A percentile compares a stretch with the other conserved stretches of the same genome.
phyloP scores from a whole-genome alignment of 257 asterid genomes.

The Plantago major region DNA sequence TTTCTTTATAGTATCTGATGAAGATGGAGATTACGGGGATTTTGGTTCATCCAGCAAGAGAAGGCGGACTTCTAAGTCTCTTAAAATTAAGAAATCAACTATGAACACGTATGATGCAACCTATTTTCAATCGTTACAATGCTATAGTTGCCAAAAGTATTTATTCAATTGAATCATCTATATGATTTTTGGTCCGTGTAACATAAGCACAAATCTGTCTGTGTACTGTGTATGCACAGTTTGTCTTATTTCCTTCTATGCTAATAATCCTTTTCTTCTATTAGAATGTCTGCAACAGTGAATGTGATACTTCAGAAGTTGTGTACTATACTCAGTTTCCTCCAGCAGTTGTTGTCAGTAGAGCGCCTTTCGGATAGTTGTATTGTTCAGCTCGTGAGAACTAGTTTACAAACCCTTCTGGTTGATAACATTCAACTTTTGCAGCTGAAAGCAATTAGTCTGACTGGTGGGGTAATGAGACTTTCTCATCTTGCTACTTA shows the following conservation, averaged over 20 bases:
- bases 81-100: constrained; percentile 58
- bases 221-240: neutral
- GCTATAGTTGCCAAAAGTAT: neutral
- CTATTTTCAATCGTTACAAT: neutral
- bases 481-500: constrained; percentile 19
- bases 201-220: too few relatives aligned
- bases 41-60: constrained; percentile 78
- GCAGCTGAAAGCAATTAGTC: constrained; percentile 92
- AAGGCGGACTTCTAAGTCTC: constrained; percentile 65
- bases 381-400: constrained; percentile 86
- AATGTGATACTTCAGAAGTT: constrained; percentile 81
- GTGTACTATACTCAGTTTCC: constrained; percentile 84
- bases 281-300: constrained; percentile 68
- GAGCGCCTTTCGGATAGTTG: constrained; percentile 97
- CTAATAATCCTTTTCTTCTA: constrained; percentile 20
- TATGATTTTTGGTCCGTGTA: too few relatives aligned
- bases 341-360: constrained; percentile 70
- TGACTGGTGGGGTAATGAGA: constrained; percentile 83
- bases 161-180: neutral
- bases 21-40: constrained; percentile 66
- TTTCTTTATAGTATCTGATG: constrained; percentile 49
- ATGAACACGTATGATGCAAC: constrained; percentile 46
- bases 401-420: constrained; percentile 76
- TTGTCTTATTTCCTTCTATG: constrained; percentile 13
- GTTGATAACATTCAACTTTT: constrained; percentile 90